Conservation (phyloP, 176 grass and related monocot species). For the Dendrocalamus sinicus region DNA sequence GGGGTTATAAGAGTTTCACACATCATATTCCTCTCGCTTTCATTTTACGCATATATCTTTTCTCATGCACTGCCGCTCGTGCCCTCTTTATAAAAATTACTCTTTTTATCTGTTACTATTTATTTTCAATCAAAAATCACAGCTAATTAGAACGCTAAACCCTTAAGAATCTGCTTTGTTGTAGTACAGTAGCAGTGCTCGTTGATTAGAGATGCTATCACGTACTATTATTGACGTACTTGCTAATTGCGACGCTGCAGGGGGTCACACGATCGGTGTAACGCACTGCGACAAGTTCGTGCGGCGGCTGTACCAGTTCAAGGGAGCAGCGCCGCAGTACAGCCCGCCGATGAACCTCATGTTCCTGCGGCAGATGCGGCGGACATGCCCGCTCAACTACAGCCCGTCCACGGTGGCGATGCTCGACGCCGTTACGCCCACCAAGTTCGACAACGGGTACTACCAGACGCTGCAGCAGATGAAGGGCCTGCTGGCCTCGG, state of each 20-base stretch:
- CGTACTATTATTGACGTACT: not conserved
- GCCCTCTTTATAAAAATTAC: no score
- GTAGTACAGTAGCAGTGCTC: not conserved
- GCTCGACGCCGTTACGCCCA: constrained; percentile 68
- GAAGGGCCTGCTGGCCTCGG: constrained; percentile 75
- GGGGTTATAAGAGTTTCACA: accelerated
- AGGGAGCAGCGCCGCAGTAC: constrained; percentile 29
- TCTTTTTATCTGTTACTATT: no score
- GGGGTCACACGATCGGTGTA: constrained; percentile 80
- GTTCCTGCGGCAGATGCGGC: constrained; percentile 80
- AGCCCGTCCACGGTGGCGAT: constrained; percentile 58
- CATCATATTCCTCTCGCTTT: accelerated
- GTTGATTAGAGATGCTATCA: not conserved
- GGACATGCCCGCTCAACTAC: constrained; percentile 78
- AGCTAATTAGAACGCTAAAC: no score
- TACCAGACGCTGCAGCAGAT: constrained; percentile 81
- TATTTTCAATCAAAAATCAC: no score
- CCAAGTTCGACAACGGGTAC: constrained; percentile 76
- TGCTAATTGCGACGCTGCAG: constrained; percentile 3
- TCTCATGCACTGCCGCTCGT: no score
- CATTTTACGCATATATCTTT: no score
- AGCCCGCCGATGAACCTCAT: constrained; percentile 74
- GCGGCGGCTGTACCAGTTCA: constrained; percentile 79
- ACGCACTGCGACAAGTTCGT: constrained; percentile 92
- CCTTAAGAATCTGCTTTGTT: not conserved